These are phyloP conservation scores for Gonium pectorale DNA, from an alignment of 139 green algal genomes.

Conservation along the genomic window DNA sequence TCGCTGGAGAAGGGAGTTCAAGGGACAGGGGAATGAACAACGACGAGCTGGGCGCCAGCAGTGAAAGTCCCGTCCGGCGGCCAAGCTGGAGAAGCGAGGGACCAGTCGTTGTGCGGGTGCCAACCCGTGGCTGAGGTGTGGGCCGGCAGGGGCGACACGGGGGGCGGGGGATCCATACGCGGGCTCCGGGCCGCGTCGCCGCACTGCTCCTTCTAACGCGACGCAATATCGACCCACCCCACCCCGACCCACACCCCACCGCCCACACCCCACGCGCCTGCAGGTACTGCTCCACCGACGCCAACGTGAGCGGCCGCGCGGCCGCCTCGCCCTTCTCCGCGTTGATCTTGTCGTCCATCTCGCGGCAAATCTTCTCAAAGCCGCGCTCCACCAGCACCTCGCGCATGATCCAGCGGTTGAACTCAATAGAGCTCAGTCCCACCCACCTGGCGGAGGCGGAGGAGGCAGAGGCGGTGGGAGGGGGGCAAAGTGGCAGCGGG, in stretches of 20 bases:
- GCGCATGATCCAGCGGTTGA: slow-evolving; percentile 65
- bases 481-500: neutral
- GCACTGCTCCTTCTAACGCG: too few species aligned
- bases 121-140: too few species aligned
- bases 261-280: neutral
- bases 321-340: slow-evolving; percentile 51
- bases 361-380: slow-evolving; percentile 88
- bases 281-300: slow-evolving; percentile 90
- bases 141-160: too few species aligned
- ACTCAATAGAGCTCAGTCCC: slow-evolving; percentile 56
- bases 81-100: too few species aligned
- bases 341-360: slow-evolving; percentile 82
- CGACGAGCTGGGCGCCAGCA: too few species aligned
- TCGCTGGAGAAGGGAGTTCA: too few species aligned
- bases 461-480: neutral
- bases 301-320: slow-evolving; percentile 84
- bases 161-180: too few species aligned
- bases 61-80: too few species aligned
- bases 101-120: too few species aligned
- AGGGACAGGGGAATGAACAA: too few species aligned
- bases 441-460: slow-evolving; percentile 40
- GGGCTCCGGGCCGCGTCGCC: too few species aligned
- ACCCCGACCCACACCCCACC: neutral
- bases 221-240: too few species aligned
- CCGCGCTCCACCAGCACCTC: slow-evolving; percentile 87